Evolutionary conservation across 352 stramenopile species (phyloP), one percentile per base, ranked within the genome.

Genomic region (Phytophthora sojae): DNA sequence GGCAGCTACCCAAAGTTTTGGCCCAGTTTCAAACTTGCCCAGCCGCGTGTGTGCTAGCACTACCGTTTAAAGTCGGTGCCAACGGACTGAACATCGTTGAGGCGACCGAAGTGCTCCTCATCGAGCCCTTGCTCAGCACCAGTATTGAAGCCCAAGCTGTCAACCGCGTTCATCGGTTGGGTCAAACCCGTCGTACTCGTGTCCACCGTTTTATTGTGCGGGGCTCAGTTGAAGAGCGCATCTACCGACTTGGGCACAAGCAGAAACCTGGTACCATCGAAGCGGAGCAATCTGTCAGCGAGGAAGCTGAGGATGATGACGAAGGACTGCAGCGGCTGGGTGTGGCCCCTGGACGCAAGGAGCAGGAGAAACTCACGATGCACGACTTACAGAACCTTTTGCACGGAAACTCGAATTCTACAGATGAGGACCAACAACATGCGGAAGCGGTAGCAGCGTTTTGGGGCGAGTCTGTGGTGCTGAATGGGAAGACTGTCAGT

Each of bases 81-180:
- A 96, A 98, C 64, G 94, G 95, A 8, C 77, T 98, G n/a, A 98
- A 97, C 60, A 74, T 98, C 2, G 79, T 97, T 6, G 91, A 98
- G 51, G 93, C 93, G n/a, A 97, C 85, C 2, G 91, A 98, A 59
- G 85, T 97, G 3, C 80, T 98, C 58, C 88, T 98, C 30, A 68
- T 98, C n/a, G 92, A 98, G 61, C 93, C 93, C 6, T 71, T 97
- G 4, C 67, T 98, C 50, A 97, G 97, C 68, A 70, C 69, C 19
- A 89, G 85, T 37, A 87, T 97, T 8, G 93, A 98, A 69, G 76
- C 73, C 8, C 91, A 97, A 68, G 91, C 91, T 30, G 95, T 98
- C 51, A 96, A 94, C 67, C 86, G 93, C 49, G 88, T 98, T 23
- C 92, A 98, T 76, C 90, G 93, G 12, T 93, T 98, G 61, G 95